Conservation (phyloP, 2,329 filamentous ascomycete genomes). For the Cladosporium oxysporum region DNA sequence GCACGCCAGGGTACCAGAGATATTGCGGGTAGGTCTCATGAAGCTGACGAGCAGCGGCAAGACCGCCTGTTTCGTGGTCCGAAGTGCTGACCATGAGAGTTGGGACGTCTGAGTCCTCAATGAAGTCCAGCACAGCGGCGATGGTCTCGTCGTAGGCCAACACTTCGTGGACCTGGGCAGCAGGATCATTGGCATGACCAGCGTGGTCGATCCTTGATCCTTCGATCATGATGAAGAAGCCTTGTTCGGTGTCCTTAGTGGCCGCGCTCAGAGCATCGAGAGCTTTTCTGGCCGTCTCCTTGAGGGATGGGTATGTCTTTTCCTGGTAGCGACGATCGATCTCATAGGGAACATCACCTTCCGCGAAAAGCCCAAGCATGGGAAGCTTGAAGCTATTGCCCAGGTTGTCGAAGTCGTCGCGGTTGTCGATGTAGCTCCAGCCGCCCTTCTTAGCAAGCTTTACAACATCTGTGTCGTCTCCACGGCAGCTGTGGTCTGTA, state of each 20-base stretch:
- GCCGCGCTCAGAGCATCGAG: conserved; percentile 77
- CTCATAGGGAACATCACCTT: conserved; percentile 84
- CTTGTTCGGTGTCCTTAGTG: conserved; percentile 79
- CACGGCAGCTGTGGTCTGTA: conserved; percentile 77
- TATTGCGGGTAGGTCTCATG: conserved; percentile 66
- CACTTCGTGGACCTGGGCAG: conserved; percentile 72
- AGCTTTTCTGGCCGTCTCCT: conserved; percentile 86
- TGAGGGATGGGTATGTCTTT: conserved; percentile 81
- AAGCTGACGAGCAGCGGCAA: conserved; percentile 75
- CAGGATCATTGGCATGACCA: conserved; percentile 63
- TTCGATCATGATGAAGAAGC: conserved; percentile 99
- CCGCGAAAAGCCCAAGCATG: conserved; percentile 81
- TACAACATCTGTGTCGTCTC: conserved; percentile 74
- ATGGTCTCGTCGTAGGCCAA: conserved; percentile 93
- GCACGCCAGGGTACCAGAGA: conserved; percentile 77
- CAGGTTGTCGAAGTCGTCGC: conserved; percentile 70
- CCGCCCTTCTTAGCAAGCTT: conserved; percentile 70
- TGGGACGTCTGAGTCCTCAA: conserved; percentile 70
- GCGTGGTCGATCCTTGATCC: conserved; percentile 95
- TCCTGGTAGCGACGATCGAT: conserved; percentile 80
- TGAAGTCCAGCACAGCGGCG: conserved; percentile 77
- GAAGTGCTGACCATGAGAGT: conserved; percentile 86
- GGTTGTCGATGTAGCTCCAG: conserved; percentile 75
- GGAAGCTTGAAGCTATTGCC: conserved; percentile 74
- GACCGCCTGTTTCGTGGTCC: conserved; percentile 93